These are phyloP conservation scores for Neckera pumila DNA, from an alignment of 225 moss, liverwort and hornwort genomes.

Conservation along the genomic window DNA sequence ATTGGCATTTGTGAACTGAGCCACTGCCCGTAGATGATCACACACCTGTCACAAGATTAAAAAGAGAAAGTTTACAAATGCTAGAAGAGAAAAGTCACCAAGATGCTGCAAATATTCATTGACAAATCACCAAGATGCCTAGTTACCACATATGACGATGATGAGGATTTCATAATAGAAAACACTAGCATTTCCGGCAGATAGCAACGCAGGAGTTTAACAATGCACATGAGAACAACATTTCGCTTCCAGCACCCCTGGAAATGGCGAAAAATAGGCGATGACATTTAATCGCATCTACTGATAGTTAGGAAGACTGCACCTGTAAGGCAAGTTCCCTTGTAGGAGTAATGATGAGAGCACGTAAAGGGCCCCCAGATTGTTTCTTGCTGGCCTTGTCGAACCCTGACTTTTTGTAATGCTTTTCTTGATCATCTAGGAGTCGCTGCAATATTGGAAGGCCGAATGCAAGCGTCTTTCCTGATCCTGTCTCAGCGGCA, in stretches of 20 bases:
- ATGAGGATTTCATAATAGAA: not conserved
- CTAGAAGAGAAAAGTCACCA: not conserved
- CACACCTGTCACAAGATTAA: conserved; percentile 48
- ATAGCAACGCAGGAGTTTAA: not conserved
- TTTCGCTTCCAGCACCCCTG: not conserved
- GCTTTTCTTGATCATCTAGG: conserved; percentile 73
- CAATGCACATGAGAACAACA: not conserved
- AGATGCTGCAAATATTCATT: not conserved
- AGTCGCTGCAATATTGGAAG: conserved; percentile 87
- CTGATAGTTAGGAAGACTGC: not conserved
- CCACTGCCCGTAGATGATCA: conserved; percentile 77
- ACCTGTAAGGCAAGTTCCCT: conserved; percentile 96
- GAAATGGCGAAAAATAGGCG: not conserved
- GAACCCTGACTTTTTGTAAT: not conserved
- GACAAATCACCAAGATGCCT: not conserved
- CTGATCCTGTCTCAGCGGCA: conserved; percentile 99
- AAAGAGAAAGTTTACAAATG: not conserved
- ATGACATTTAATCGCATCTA: not conserved
- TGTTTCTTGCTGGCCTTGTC: conserved; percentile 16
- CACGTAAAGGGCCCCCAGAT: conserved; percentile 50
- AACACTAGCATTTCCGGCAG: not conserved
- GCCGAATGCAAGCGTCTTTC: conserved; percentile 99
- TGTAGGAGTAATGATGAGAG: conserved; percentile 84
- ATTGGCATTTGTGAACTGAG: conserved; percentile 65
- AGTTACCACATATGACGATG: not conserved